Evolutionary conservation across 441 rosid species (phyloP).

Genomic region (Cnidoscolus chayamansa): DNA sequence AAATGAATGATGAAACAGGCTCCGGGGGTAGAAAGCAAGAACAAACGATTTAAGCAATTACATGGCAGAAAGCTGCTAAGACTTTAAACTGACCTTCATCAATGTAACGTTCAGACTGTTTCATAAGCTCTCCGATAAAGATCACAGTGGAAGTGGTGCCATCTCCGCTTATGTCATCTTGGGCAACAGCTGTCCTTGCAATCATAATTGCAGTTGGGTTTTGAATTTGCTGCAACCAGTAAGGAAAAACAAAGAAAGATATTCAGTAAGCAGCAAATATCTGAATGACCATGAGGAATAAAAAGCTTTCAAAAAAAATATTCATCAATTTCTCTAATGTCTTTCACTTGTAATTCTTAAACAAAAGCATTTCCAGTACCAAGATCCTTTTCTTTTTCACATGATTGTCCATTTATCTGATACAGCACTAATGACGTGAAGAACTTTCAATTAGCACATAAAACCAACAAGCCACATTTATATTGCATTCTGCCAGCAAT

Average conservation of each 20-base stretch:
- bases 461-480: too few species aligned
- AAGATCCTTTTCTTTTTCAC: neutral
- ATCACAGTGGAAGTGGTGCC: slow-evolving; percentile 95
- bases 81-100: slow-evolving; percentile 63
- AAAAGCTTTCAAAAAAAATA: neutral
- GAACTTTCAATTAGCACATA: neutral
- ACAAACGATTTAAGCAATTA: neutral
- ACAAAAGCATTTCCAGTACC: neutral
- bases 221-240: slow-evolving; percentile 82
- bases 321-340: neutral
- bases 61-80: neutral
- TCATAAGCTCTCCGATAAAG: slow-evolving; percentile 97
- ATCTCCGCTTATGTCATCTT: slow-evolving; percentile 93
- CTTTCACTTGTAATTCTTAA: neutral
- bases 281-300: neutral
- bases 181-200: slow-evolving; percentile 96
- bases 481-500: too few species aligned
- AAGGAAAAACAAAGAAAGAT: neutral
- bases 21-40: neutral
- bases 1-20: neutral
- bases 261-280: neutral
- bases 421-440: neutral
- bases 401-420: neutral
- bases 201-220: slow-evolving; percentile 96
- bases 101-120: slow-evolving; percentile 87